Conservation (phyloP, 768 basidiomycete genomes). For the Multifurca ochricompacta region DNA sequence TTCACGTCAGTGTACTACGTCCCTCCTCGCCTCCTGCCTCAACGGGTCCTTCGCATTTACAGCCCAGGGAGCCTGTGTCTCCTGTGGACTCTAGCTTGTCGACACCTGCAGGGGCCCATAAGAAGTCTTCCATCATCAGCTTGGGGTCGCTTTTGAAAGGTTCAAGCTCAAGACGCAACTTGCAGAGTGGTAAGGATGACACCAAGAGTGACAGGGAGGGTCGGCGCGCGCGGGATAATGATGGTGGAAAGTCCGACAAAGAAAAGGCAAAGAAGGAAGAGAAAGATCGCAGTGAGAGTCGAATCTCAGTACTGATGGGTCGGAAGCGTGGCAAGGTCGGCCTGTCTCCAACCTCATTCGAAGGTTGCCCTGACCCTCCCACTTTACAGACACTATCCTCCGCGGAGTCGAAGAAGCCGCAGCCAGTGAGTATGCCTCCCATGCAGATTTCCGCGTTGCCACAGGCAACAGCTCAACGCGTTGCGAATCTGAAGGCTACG, state of each 20-base stretch:
- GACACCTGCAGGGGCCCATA: conserved; percentile 52
- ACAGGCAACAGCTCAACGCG: conserved; percentile 71
- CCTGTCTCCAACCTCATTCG: conserved; percentile 21
- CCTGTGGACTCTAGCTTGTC: conserved; percentile 44
- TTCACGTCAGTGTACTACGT: conserved; percentile 43
- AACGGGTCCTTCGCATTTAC: conserved; percentile 34
- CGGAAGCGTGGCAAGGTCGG: conserved; percentile 85
- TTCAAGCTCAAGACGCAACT: conserved; percentile 73
- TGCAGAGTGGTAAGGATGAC: conserved; percentile 52
- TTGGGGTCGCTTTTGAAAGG: conserved; percentile 77
- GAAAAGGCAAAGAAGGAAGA: conserved; percentile 60
- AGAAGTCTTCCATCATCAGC: conserved; percentile 78
- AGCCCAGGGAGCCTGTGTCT: conserved; percentile 41
- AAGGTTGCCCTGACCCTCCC: conserved; percentile 7
- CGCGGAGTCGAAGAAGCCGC: conserved; percentile 67
- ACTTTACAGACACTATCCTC: conserved; percentile 69
- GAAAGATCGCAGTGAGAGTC: conserved; percentile 83
- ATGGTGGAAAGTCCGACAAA: conserved; percentile 45
- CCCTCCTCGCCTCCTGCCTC: conserved; percentile 41
- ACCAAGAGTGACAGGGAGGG: conserved; percentile 46
- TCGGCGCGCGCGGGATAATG: conserved; percentile 38
- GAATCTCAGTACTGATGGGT: conserved; percentile 82
- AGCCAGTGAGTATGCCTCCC: conserved; percentile 71
- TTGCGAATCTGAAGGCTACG: conserved; percentile 68
- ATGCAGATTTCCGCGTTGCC: conserved; percentile 87